Evolutionary conservation across 2,329 filamentous ascomycete species (phyloP).

Genomic region (Lachnellula willkommii): DNA sequence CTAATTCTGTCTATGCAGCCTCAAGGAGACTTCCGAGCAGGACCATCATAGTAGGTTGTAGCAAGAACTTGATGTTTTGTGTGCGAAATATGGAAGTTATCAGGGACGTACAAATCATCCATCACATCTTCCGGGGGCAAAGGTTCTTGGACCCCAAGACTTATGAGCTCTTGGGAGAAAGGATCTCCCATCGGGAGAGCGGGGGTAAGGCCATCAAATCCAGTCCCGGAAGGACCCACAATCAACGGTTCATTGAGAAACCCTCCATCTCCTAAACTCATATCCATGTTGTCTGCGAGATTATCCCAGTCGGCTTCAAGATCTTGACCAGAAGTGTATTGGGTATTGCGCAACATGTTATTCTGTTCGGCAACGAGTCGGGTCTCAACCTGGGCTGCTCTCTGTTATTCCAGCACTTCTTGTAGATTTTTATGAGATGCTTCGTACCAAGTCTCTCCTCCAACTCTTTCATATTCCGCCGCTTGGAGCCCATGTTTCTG

Average conservation of each 20-base stretch:
- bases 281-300: constrained; percentile 24
- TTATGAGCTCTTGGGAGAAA: constrained; percentile 62
- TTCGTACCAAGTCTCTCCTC: constrained; percentile 75
- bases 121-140: constrained; percentile 73
- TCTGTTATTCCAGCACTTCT: constrained; percentile 33
- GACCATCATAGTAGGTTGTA: background rate
- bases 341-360: constrained; percentile 10
- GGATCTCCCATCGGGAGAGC: constrained; percentile 33
- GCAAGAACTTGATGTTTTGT: background rate
- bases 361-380: constrained; percentile 48
- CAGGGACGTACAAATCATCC: constrained; percentile 65
- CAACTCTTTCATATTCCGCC: constrained; percentile 83
- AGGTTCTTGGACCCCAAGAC: constrained; percentile 74
- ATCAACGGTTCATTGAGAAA: constrained; percentile 19
- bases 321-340: background rate
- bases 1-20: background rate
- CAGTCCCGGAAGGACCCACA: constrained; percentile 11
- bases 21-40: background rate
- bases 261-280: constrained; percentile 13
- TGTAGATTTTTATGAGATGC: background rate
- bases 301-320: constrained; percentile 19
- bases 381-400: constrained; percentile 78
- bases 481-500: constrained; percentile 81
- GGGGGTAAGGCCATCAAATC: constrained; percentile 6
- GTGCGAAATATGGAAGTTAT: constrained; percentile 9